Base-by-base conservation (phyloP, 169 alveolate species). In the Cryptosporidium viatorum region DNA sequence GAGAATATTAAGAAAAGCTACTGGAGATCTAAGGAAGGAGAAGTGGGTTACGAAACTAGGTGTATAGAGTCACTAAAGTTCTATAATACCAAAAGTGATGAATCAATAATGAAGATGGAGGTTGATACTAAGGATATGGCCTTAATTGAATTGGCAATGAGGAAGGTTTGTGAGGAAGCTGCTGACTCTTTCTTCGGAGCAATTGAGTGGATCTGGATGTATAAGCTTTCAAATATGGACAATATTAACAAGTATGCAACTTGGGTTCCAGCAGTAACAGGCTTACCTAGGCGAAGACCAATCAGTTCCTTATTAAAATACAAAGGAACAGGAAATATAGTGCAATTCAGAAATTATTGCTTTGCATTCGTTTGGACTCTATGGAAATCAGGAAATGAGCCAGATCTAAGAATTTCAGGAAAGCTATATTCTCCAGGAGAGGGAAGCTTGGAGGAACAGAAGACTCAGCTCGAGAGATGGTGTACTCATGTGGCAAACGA, bases 221-320 rank as follows among this genome's bases (percentile, higher is more conserved):
- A 43, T 33, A 65, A 43, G 23, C 67, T 67, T 48, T 80, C 89
- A 41, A 70, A 70, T 45, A 5, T 35, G 16, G 65, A 29, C 9
- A 70, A 41, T n/a, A 29, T 70, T 16, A 23, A 41, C 6, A 48
- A 48, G 37, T n/a, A 35, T 43, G 43, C 43, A 43, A 29, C 65
- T n/a, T 70, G 84, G 84, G 58, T 59, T 23, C 89, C 89, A n/a
- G 74, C 67, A 26, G 89, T 80, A 5, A 80, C 89, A 23, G 89
- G 89, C 1, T 18, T 80, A 23, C 75, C 89, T 31, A 80, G 69
- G 62, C 23, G 41, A n/a, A 59, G 89, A 41, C 89, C 89, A 29
- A 41, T 18, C 5, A 39, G 70, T n/a, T 29, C 70, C 9, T 1
- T 70, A 2, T 29, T 80, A 37, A 80, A 60, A 29, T 80, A 80